Percentiles rank a stretch among this genome's conserved stretches.
Conservation (phyloP, 805 yeast species). For the Cyberlindnera lachancei region DNA sequence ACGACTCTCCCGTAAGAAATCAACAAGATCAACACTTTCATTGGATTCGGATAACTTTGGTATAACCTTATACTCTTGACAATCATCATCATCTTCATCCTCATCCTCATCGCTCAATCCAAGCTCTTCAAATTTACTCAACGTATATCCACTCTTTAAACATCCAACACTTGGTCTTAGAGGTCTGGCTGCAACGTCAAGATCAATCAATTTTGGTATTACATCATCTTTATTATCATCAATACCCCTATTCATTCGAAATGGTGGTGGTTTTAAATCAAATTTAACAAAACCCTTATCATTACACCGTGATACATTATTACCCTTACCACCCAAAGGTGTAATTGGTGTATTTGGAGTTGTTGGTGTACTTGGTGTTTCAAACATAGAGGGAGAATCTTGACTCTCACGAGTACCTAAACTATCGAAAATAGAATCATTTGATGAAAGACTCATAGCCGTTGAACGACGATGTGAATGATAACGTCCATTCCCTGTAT, state of each 20-base stretch:
- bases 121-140: not conserved
- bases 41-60: no score
- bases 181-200: conserved; percentile 11
- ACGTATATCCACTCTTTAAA: no score
- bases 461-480: conserved; percentile 3
- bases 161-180: conserved; percentile 4
- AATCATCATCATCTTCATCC: conserved; percentile 1
- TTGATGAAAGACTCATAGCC: conserved; percentile 1
- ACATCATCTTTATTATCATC: no score
- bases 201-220: conserved; percentile 6
- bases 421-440: conserved; percentile 1
- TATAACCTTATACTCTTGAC: conserved; percentile 3
- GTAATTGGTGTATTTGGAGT: not conserved
- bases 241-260: no score
- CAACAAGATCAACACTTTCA: conserved; percentile 10
- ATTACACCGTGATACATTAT: not conserved
- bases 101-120: not conserved
- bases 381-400: not conserved
- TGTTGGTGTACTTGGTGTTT: not conserved
- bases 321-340: not conserved
- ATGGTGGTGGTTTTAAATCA: no score
- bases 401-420: not conserved
- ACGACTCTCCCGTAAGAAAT: conserved; percentile 17
- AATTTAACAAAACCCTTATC: not conserved
- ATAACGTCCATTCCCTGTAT: not conserved